Conservation (phyloP, 2,329 filamentous ascomycete genomes). For the Stagonosporopsis vannaccii region DNA sequence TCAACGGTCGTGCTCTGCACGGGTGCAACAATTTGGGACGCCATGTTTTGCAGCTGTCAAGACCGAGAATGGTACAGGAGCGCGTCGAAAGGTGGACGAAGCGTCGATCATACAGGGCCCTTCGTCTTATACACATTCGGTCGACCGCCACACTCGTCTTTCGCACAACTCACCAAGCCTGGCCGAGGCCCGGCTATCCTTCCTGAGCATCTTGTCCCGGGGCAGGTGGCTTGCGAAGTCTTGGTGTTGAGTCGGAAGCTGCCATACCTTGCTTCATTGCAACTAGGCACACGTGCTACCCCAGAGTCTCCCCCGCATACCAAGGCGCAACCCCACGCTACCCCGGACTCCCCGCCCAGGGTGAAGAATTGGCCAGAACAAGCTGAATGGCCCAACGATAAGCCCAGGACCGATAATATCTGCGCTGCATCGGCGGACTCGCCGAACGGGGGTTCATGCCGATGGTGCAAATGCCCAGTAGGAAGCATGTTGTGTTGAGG, state of each 20-base stretch:
- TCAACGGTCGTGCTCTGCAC: not conserved
- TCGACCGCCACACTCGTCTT: not conserved
- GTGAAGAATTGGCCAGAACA: not conserved
- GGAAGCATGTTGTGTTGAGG: slow-evolving; percentile 2
- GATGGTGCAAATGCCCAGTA: not conserved
- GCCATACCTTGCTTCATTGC: not conserved
- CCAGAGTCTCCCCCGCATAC: slow-evolving; percentile 16
- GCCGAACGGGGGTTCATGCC: slow-evolving; percentile 6
- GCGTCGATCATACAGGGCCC: not conserved
- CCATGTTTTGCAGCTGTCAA: not conserved
- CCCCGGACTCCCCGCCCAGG: slow-evolving; percentile 7
- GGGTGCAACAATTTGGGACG: not conserved
- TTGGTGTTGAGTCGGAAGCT: slow-evolving; percentile 9
- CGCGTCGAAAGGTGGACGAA: not conserved
- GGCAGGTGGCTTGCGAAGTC: slow-evolving; percentile 3
- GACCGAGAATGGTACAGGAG: not conserved
- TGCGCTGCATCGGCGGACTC: not conserved
- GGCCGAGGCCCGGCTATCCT: slow-evolving; percentile 7
- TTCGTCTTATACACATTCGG: slow-evolving; percentile 4
- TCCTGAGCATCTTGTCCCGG: slow-evolving; percentile 13
- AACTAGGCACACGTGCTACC: slow-evolving; percentile 12
- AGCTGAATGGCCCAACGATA: not conserved
- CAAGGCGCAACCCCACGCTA: slow-evolving; percentile 12
- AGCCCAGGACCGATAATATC: not conserved
- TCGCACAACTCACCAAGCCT: slow-evolving; percentile 2